A percentile compares a stretch with the other conserved stretches of the same genome.
Conservation (phyloP, 2,329 filamentous ascomycete genomes). For the Pyrenophora tritici-repentis region DNA sequence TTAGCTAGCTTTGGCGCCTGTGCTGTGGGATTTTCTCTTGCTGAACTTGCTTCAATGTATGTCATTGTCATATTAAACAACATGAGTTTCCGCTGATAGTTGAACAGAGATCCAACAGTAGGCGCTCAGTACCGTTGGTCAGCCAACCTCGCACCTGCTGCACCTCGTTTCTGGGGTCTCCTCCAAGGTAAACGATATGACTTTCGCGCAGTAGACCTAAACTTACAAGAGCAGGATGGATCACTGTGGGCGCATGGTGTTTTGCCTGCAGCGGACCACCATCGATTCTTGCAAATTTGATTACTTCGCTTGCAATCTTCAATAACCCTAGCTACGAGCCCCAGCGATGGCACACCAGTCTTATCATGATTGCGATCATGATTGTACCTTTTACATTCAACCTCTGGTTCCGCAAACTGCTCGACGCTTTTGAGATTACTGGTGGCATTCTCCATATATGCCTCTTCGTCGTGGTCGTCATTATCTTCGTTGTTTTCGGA, state of each 20-base stretch:
- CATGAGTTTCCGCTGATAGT: neutral
- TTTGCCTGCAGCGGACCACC: slow-evolving; percentile 34
- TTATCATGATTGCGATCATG: slow-evolving; percentile 54
- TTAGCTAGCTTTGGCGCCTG: slow-evolving; percentile 31
- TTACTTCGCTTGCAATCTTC: slow-evolving; percentile 40
- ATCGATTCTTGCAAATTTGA: slow-evolving; percentile 33
- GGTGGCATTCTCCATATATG: slow-evolving; percentile 54
- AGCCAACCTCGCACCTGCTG: slow-evolving; percentile 32
- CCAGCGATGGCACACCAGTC: slow-evolving; percentile 55
- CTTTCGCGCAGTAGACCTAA: neutral
- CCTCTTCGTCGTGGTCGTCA: slow-evolving; percentile 56
- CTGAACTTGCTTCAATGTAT: slow-evolving; percentile 40
- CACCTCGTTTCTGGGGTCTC: slow-evolving; percentile 34
- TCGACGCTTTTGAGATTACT: slow-evolving; percentile 54
- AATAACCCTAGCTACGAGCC: slow-evolving; percentile 46
- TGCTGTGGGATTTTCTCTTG: slow-evolving; percentile 42
- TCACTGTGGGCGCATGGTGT: slow-evolving; percentile 47
- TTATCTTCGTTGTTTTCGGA: slow-evolving; percentile 51
- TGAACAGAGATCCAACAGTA: slow-evolving; percentile 35
- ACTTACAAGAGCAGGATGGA: slow-evolving; percentile 49
- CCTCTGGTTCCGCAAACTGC: slow-evolving; percentile 49
- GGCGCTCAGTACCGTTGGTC: slow-evolving; percentile 44
- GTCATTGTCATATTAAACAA: neutral
- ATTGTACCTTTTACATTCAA: slow-evolving; percentile 50
- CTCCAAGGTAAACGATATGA: slow-evolving; percentile 29